Percentiles rank a stretch among this genome's conserved stretches.
phyloP scores from a whole-genome alignment of 2,329 filamentous ascomycete genomes.

The Berkeleyomyces rouxiae region DNA sequence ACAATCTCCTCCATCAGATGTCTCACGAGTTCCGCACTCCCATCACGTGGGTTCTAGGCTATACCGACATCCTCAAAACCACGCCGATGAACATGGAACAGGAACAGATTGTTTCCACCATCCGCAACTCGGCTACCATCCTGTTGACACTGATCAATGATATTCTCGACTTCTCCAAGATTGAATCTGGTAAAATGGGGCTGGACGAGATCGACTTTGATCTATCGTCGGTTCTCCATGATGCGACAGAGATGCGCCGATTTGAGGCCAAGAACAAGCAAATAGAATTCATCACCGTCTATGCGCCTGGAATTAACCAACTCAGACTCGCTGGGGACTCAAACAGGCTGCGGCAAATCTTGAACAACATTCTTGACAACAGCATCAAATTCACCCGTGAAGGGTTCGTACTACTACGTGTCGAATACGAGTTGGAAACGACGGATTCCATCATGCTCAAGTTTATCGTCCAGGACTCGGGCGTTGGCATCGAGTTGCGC shows the following conservation, averaged over 20 bases:
- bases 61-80: constrained; percentile 58
- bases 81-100: constrained; percentile 54
- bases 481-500: constrained; percentile 67
- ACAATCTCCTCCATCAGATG: constrained; percentile 32
- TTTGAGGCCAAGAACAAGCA: constrained; percentile 72
- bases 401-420: constrained; percentile 50
- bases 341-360: constrained; percentile 66
- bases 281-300: constrained; percentile 51
- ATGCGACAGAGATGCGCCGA: constrained; percentile 74
- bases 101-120: constrained; percentile 58
- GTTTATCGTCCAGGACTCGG: constrained; percentile 61
- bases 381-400: constrained; percentile 59
- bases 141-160: constrained; percentile 80
- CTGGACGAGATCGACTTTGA: constrained; percentile 72
- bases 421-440: constrained; percentile 46
- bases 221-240: constrained; percentile 53
- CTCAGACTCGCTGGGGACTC: constrained; percentile 72
- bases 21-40: constrained; percentile 66
- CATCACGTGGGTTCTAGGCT: constrained; percentile 65
- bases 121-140: constrained; percentile 64
- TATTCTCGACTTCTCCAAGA: constrained; percentile 78
- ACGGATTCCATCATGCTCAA: constrained; percentile 48
- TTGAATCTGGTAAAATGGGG: constrained; percentile 60
- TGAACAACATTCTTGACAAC: constrained; percentile 64
- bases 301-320: constrained; percentile 40